Evolutionary conservation across 805 yeast species (phyloP), one percentile per base, ranked within the genome.

Genomic region (Saccharomycopsis oosterbeekiorum): DNA sequence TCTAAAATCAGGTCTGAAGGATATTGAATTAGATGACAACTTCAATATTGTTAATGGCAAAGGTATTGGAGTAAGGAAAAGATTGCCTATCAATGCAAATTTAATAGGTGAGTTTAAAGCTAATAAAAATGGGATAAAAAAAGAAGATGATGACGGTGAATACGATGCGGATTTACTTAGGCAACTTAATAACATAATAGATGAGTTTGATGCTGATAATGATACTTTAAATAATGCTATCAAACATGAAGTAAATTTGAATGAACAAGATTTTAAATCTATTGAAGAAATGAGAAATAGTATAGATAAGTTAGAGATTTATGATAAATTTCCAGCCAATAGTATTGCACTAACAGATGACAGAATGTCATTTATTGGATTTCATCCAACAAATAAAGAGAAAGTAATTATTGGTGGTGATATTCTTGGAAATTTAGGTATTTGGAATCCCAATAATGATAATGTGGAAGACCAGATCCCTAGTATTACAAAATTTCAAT

Each of bases 321-420:
- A 81, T 67, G 82, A 79, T 11, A 76, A 76, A 17, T 84, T 81
- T 68, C 84, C 82, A 62, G 91, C 94, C 0, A 81, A 84, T 64
- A 88, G 86, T 58, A 80, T 90, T 64, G 86, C 85, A 67, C 73
- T 93, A 3, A 81, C 88, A 0, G 67, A 71, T 67, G 87, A 85
- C 59, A 77, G 99, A 62, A 84, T 93, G 70, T 84, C 92, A 0
- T 76, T 88, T 1, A 78, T 91, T 50, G 75, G 78, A 47, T 86
- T 89, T 70, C 98, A 93, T 71, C 97, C 97, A 0, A 73, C 88
- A 0, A 70, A 69, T 0, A 79, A 78, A 0, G 83, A 84, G 63
- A 78, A 86, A 65, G 68, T 93, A 4, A 77, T 91, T 1, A 70
- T 89, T 39, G 97, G 91, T 0, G 98, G 97, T 55, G 99, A 94